Evolutionary conservation across 352 stramenopile species (phyloP).

Genomic region (Phytopythium cucurbitacearum): DNA sequence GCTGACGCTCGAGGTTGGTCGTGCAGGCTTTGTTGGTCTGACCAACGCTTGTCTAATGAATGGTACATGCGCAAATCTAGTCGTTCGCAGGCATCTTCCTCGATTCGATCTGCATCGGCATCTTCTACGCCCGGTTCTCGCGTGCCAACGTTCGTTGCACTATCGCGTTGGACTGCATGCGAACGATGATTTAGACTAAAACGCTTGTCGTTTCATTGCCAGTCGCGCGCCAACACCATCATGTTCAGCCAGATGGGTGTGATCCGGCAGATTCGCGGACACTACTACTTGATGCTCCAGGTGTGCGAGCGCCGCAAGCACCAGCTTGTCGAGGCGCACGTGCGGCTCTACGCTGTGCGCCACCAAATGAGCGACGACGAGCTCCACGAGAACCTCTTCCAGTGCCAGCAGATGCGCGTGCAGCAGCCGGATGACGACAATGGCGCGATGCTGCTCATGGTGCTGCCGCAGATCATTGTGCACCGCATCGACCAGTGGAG

Average conservation of each 20-base stretch:
- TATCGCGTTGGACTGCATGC: neutral
- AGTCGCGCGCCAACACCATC: slow-evolving; percentile 85
- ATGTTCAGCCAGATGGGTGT: slow-evolving; percentile 84
- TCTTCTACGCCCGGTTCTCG: slow-evolving; percentile 83
- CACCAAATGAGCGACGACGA: slow-evolving; percentile 58
- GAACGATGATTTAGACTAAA: neutral
- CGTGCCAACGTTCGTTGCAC: slow-evolving; percentile 58
- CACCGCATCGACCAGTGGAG: slow-evolving; percentile 86
- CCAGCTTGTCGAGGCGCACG: slow-evolving; percentile 83
- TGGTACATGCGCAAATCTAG: slow-evolving; percentile 17
- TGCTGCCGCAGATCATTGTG: slow-evolving; percentile 74
- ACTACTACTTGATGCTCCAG: slow-evolving; percentile 92
- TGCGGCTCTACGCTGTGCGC: slow-evolving; percentile 79
- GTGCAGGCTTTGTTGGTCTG: neutral
- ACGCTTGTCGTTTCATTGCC: slow-evolving; percentile 1
- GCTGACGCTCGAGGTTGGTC: slow-evolving; percentile 64
- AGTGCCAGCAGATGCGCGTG: slow-evolving; percentile 85
- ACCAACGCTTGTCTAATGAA: neutral
- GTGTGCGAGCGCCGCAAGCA: slow-evolving; percentile 87
- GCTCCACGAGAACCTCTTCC: slow-evolving; percentile 53
- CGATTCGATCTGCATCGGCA: slow-evolving; percentile 84
- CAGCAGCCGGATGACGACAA: slow-evolving; percentile 85
- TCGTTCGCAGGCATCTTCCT: slow-evolving; percentile 85
- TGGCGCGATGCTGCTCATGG: slow-evolving; percentile 78
- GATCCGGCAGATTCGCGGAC: slow-evolving; percentile 86